phyloP scores from a whole-genome alignment of 495 filamentous ascomycete species.

The Penicillium desertorum region DNA sequence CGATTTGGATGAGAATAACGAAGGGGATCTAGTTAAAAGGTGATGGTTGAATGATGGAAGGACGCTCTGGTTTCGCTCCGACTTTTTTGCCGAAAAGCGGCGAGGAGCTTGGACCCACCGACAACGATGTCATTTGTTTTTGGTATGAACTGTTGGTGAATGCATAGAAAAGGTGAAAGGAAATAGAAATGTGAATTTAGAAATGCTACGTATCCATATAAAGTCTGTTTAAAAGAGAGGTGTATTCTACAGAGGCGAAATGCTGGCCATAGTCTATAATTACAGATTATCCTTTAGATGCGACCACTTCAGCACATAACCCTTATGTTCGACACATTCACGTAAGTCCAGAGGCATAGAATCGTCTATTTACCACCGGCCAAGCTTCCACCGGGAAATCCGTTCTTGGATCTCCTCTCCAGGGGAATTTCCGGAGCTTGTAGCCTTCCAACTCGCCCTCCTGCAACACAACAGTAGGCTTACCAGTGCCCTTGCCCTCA shows the following conservation, averaged over 20 bases:
- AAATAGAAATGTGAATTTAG: not conserved
- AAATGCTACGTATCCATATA: not conserved
- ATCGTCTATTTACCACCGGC: slow-evolving; percentile 53
- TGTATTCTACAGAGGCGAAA: slow-evolving; percentile 28
- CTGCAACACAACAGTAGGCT: slow-evolving; percentile 93
- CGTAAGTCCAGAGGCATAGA: not conserved
- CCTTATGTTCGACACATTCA: slow-evolving; percentile 2
- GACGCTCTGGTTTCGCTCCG: slow-evolving; percentile 36
- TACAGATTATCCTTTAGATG: slow-evolving; percentile 24
- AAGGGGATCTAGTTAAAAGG: slow-evolving; percentile 15
- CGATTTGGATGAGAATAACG: slow-evolving; percentile 24
- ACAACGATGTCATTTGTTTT: slow-evolving; percentile 20
- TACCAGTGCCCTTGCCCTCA: slow-evolving; percentile 73
- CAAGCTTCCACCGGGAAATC: slow-evolving; percentile 81
- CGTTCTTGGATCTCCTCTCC: slow-evolving; percentile 86
- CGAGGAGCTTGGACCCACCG: slow-evolving; percentile 35
- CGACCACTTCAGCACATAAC: slow-evolving; percentile 7
- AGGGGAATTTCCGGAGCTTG: slow-evolving; percentile 57
- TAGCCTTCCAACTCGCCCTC: slow-evolving; percentile 57
- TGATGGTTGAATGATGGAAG: slow-evolving; percentile 31
- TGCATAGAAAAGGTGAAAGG: not conserved
- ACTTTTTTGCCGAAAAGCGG: slow-evolving; percentile 53
- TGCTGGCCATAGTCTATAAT: slow-evolving; percentile 24
- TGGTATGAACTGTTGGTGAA: not conserved
- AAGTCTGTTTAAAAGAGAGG: slow-evolving; percentile 8